Evolutionary conservation across 352 stramenopile genomes (phyloP).

Genomic region (Globisporangium cylindrosporum): DNA sequence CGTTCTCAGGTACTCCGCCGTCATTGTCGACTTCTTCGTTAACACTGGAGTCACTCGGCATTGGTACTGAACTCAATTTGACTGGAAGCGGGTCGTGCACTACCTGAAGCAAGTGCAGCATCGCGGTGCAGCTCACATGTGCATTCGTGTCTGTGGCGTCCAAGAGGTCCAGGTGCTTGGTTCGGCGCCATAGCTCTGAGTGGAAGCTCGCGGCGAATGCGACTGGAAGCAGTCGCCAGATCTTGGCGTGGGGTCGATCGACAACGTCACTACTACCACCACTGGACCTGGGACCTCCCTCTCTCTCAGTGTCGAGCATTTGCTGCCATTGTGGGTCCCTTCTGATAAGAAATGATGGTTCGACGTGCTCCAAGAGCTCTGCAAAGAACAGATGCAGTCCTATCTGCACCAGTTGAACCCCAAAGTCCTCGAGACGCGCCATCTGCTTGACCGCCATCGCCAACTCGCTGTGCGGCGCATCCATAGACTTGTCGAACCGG

Average conservation of each 20-base stretch:
- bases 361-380: constrained; percentile 6
- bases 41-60: background rate
- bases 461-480: constrained; percentile 23
- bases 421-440: constrained; percentile 23
- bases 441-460: constrained; percentile 32
- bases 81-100: background rate
- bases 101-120: constrained; percentile 18
- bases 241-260: constrained; percentile 9
- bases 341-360: background rate
- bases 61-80: too few relatives aligned
- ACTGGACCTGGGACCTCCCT: too few relatives aligned
- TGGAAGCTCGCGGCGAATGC: constrained; percentile 46
- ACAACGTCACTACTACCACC: background rate
- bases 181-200: constrained; percentile 37
- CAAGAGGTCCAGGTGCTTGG: constrained; percentile 25
- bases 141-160: constrained; percentile 51
- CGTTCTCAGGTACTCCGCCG: background rate
- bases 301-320: constrained; percentile 17
- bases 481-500: constrained; percentile 24
- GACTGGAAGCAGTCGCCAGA: constrained; percentile 40
- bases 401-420: constrained; percentile 8
- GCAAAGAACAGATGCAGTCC: constrained; percentile 21
- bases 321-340: constrained; percentile 1
- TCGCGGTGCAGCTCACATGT: constrained; percentile 41
- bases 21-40: background rate